Evolutionary conservation across 495 filamentous ascomycete genomes (phyloP).

Genomic region (Neurospora sp.): DNA sequence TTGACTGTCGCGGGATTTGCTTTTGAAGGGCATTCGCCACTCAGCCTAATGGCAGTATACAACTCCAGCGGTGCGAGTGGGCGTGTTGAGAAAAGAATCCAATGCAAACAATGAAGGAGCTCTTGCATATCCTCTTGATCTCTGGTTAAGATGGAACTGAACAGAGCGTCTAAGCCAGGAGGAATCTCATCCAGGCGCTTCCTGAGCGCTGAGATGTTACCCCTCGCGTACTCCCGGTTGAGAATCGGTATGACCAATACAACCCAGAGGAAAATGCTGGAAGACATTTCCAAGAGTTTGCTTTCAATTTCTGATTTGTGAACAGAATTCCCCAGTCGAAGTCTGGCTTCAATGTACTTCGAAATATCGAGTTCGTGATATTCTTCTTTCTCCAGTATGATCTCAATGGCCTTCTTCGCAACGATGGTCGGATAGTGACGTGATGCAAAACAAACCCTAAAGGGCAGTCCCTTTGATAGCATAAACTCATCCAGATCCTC

Average conservation of each 20-base stretch:
- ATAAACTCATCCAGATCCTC: conserved; percentile 14
- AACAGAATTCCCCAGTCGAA: not conserved
- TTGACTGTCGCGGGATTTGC: too few relatives aligned
- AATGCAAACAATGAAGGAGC: conserved; percentile 22
- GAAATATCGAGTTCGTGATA: conserved; percentile 8
- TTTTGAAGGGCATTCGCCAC: too few relatives aligned
- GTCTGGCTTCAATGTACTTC: conserved; percentile 3
- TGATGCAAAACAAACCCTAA: conserved; percentile 35
- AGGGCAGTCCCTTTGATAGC: not conserved
- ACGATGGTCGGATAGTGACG: conserved; percentile 37
- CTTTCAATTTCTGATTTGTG: conserved; percentile 17
- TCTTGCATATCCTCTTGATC: conserved; percentile 17
- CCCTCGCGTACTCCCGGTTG: conserved; percentile 23
- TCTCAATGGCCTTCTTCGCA: conserved; percentile 16
- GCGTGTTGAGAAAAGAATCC: conserved; percentile 21
- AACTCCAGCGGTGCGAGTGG: conserved; percentile 21
- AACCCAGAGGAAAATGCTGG: conserved; percentile 36
- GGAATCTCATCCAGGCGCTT: conserved; percentile 20
- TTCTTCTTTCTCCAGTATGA: conserved; percentile 7
- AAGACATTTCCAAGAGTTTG: conserved; percentile 23
- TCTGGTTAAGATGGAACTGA: conserved; percentile 23
- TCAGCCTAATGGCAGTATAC: conserved; percentile 19
- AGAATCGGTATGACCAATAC: conserved; percentile 31
- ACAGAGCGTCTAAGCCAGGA: conserved; percentile 14
- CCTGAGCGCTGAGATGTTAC: conserved; percentile 7